Conservation (phyloP, 192 early-diverging fungal species). For the Backusella macrospora region DNA sequence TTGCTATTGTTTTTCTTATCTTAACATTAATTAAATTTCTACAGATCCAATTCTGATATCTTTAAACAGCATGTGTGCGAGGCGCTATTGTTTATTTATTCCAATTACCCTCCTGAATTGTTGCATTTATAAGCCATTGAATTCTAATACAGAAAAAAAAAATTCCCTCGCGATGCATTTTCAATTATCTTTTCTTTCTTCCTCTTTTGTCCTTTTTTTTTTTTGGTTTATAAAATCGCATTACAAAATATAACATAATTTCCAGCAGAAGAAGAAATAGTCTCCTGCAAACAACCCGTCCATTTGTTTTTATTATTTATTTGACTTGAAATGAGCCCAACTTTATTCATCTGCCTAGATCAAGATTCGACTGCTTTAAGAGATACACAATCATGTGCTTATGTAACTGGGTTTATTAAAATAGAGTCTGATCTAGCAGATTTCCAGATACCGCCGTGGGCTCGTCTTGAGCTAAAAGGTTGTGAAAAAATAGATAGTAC, state of each 20-base stretch:
- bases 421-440: background rate
- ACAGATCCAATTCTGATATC: background rate
- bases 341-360: background rate
- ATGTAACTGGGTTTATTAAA: slow-evolving; percentile 5
- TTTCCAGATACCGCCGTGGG: background rate
- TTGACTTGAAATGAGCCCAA: background rate
- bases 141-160: slow-evolving; percentile 7
- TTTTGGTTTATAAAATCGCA: background rate
- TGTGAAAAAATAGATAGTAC: background rate
- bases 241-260: background rate
- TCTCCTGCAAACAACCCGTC: background rate
- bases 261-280: background rate
- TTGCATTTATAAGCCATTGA: background rate
- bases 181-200: slow-evolving; percentile 14
- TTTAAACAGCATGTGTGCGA: slow-evolving; percentile 2
- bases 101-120: slow-evolving; percentile 1
- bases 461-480: background rate
- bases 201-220: slow-evolving; percentile 2
- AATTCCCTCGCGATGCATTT: slow-evolving; percentile 1
- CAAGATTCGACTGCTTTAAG: background rate
- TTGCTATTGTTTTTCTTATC: background rate
- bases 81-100: slow-evolving; percentile 12
- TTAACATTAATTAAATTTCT: background rate
- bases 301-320: background rate
- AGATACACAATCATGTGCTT: slow-evolving; percentile 7